These are phyloP conservation scores for Epichloe uncinata DNA, from an alignment of 2,329 filamentous ascomycete genomes.

Conservation along the genomic window DNA sequence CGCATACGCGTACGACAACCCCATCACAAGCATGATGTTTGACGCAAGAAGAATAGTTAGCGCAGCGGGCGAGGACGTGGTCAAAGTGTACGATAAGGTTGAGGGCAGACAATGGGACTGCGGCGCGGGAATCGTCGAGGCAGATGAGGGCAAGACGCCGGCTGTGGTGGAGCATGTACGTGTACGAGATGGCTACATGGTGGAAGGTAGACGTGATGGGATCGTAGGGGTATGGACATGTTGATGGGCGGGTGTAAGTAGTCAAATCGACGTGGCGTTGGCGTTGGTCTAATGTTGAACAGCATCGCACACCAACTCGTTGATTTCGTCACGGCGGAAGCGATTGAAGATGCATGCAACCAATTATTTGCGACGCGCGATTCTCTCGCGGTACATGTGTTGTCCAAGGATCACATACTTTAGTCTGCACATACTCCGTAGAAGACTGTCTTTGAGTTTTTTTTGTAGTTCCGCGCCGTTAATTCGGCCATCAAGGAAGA, in stretches of 20 bases:
- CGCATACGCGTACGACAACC: slow-evolving; percentile 86
- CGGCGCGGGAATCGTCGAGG: slow-evolving; percentile 63
- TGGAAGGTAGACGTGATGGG: slow-evolving; percentile 81
- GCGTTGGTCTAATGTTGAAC: no score
- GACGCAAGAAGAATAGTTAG: slow-evolving; percentile 79
- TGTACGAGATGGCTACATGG: slow-evolving; percentile 85
- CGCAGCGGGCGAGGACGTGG: slow-evolving; percentile 82
- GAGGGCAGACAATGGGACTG: slow-evolving; percentile 96
- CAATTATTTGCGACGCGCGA: no score
- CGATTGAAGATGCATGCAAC: no score
- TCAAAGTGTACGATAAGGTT: slow-evolving; percentile 96
- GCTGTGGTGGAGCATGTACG: slow-evolving; percentile 72
- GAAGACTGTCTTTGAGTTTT: no score
- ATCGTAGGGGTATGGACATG: slow-evolving; percentile 86
- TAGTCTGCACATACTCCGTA: no score
- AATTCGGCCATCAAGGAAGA: no score
- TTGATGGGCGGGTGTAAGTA: slow-evolving; percentile 14
- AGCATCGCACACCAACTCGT: no score
- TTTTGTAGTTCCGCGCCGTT: no score
- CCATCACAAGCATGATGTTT: slow-evolving; percentile 95
- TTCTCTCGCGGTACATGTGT: no score
- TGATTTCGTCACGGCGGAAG: no score
- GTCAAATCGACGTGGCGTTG: no score
- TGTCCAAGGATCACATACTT: no score
- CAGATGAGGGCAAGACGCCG: slow-evolving; percentile 50